These are phyloP conservation scores for Aspergillus pseudoglaucus DNA, from an alignment of 2,329 filamentous ascomycete species.

Conservation along the genomic window DNA sequence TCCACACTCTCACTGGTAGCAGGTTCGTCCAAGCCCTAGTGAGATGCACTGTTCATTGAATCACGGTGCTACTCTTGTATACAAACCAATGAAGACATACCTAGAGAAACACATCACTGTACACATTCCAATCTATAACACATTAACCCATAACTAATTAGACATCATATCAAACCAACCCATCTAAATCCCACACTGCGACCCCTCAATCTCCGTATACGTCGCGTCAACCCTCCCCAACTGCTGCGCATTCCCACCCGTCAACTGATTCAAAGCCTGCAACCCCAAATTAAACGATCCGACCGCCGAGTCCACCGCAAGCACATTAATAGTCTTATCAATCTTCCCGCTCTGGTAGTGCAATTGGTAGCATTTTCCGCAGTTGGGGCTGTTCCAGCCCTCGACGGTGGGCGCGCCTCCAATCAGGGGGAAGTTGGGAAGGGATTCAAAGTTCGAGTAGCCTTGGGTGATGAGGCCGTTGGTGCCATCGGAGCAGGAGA, in stretches of 20 bases:
- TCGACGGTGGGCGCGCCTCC: constrained; percentile 44
- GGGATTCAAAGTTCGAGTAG: constrained; percentile 35
- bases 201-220: constrained; percentile 18
- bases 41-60: too few species aligned
- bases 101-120: too few species aligned
- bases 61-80: too few species aligned
- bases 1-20: too few species aligned
- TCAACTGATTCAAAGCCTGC: constrained; percentile 45
- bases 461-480: constrained; percentile 28
- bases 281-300: constrained; percentile 46
- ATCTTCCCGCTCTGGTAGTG: constrained; percentile 38
- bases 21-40: too few species aligned
- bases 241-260: constrained; percentile 38
- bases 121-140: not conserved
- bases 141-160: not conserved
- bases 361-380: constrained; percentile 49
- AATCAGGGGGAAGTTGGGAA: constrained; percentile 45
- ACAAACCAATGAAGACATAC: too few species aligned
- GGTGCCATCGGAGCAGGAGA: constrained; percentile 39
- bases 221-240: constrained; percentile 37
- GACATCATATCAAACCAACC: too few species aligned
- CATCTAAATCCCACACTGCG: constrained; percentile 6
- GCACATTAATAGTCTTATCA: constrained; percentile 39
- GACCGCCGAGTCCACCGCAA: constrained; percentile 42
- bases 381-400: constrained; percentile 43